These are phyloP conservation scores for Nicotiana rustica DNA, from an alignment of 305 asterid genomes.

Conservation along the genomic window DNA sequence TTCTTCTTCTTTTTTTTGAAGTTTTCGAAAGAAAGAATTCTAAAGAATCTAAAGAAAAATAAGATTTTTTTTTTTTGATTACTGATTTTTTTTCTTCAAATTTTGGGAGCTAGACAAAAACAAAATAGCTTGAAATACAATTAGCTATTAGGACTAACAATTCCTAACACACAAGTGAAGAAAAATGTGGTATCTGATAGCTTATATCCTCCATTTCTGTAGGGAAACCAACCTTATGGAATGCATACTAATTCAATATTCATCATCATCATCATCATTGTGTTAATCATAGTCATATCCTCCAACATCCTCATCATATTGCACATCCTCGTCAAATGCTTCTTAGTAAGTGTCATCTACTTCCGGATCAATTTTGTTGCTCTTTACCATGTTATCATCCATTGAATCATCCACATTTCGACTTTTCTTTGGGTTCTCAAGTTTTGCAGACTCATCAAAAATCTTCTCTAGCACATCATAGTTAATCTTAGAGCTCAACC, in stretches of 20 bases:
- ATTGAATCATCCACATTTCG: constrained; percentile 28
- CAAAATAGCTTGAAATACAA: background rate
- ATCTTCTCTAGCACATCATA: constrained; percentile 59
- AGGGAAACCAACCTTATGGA: background rate
- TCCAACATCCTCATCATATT: constrained; percentile 40
- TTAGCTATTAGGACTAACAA: background rate
- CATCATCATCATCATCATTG: constrained; percentile 29
- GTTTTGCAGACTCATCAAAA: constrained; percentile 49
- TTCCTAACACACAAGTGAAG: background rate
- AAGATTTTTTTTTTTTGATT: too few relatives aligned
- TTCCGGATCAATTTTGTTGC: constrained; percentile 37
- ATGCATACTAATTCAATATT: constrained; percentile 1
- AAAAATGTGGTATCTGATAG: background rate
- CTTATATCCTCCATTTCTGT: constrained; percentile 13
- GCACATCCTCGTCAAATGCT: constrained; percentile 37
- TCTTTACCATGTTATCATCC: constrained; percentile 25
- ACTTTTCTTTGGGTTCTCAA: constrained; percentile 47
- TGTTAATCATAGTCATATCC: constrained; percentile 43
- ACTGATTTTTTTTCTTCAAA: too few relatives aligned
- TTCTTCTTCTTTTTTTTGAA: too few relatives aligned
- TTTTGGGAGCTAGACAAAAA: background rate
- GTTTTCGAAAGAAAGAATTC: too few relatives aligned
- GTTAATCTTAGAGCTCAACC: constrained; percentile 57
- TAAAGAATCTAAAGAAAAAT: too few relatives aligned
- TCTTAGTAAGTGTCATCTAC: constrained; percentile 36